Percentiles rank a stretch among this genome's conserved stretches.
phyloP scores from a whole-genome alignment of 2,329 filamentous ascomycete genomes.

The Aspergillus proliferans region DNA sequence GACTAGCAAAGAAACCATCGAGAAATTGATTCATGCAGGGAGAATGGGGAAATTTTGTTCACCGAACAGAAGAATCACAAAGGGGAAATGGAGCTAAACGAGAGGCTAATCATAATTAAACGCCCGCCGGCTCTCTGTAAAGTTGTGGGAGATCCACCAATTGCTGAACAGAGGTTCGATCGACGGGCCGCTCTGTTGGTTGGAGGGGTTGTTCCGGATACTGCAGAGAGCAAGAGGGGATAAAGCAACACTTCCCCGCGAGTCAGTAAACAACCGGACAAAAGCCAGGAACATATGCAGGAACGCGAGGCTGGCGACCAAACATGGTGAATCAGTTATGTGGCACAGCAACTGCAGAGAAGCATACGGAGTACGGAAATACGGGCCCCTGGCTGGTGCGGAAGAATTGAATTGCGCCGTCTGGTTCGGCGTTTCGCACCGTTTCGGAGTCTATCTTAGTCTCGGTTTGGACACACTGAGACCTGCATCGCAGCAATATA shows the following conservation, averaged over 20 bases:
- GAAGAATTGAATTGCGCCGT: constrained; percentile 10
- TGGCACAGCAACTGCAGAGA: background rate
- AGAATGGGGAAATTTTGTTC: background rate
- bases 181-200: background rate
- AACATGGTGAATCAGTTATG: background rate
- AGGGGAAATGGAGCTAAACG: background rate
- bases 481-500: background rate
- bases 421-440: constrained; percentile 12
- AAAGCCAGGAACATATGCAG: background rate
- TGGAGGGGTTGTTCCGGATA: background rate
- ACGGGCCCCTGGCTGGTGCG: background rate
- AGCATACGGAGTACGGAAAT: background rate
- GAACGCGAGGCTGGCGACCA: background rate
- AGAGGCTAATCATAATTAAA: background rate
- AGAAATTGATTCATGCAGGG: background rate
- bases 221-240: background rate
- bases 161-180: background rate
- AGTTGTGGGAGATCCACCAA: background rate
- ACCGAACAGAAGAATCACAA: background rate
- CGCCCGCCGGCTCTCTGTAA: background rate
- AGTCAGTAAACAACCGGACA: background rate
- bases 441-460: background rate
- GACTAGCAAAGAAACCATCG: background rate
- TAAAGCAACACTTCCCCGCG: background rate
- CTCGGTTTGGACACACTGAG: background rate